Conservation (phyloP, 164 flowering plant species). For the Annona squamosa region DNA sequence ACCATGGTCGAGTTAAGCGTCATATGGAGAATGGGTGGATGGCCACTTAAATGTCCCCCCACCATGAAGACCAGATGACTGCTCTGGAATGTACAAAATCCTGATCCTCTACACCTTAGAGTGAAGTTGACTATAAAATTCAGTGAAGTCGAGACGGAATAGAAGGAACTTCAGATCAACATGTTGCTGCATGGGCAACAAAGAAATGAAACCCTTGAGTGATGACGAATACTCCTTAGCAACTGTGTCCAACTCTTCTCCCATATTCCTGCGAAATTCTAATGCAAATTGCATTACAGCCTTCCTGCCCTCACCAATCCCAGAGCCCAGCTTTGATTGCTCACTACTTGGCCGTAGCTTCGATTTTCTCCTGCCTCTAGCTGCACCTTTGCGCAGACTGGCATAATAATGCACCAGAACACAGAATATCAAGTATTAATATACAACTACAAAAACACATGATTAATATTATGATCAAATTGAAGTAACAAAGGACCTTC, state of each 20-base stretch:
- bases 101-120: slow-evolving; percentile 20
- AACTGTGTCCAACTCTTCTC: slow-evolving; percentile 58
- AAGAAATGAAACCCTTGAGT: slow-evolving; percentile 75
- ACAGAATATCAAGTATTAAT: background rate
- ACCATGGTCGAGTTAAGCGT: slow-evolving; percentile 4
- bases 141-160: slow-evolving; percentile 93
- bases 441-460: background rate
- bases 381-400: slow-evolving; percentile 7
- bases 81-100: background rate
- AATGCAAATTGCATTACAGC: slow-evolving; percentile 69
- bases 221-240: slow-evolving; percentile 66
- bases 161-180: slow-evolving; percentile 89
- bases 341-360: slow-evolving; percentile 24
- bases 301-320: slow-evolving; percentile 78
- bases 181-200: slow-evolving; percentile 87
- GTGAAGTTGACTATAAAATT: slow-evolving; percentile 63
- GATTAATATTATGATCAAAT: too few species aligned
- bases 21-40: background rate
- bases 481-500: background rate
- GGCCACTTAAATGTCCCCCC: slow-evolving; percentile 3
- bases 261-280: slow-evolving; percentile 68
- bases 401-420: slow-evolving; percentile 8
- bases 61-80: slow-evolving; percentile 11
- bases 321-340: slow-evolving; percentile 44
- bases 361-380: slow-evolving; percentile 20